Evolutionary conservation across 1,284 basidiomycete genomes (phyloP), one percentile per base, ranked within the genome.

Genomic region (Ustilago crameri): DNA sequence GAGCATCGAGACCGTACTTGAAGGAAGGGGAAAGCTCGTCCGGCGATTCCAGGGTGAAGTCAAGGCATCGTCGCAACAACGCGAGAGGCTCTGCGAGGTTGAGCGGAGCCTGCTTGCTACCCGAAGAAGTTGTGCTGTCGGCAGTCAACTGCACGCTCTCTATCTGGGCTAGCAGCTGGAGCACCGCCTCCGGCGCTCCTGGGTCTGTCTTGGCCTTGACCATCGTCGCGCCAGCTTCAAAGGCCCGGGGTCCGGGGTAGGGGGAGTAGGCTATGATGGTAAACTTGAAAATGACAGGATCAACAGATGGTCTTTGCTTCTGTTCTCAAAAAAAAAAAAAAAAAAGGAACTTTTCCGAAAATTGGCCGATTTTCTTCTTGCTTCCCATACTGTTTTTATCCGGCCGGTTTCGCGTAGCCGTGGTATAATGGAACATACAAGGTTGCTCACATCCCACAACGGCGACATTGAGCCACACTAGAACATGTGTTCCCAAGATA

Each of bases 191-290:
- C 2, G 69, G 69, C 8, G 64, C 69, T 8, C 20, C 55, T n/a
- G 59, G 69, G 52, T 72, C 64, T 17, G 69, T 67, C 42, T 63
- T 67, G 51, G 64, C 69, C 47, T 72, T 72, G 58, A 62, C 68
- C 68, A 71, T 71, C 9, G 24, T 51, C n/a, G 2, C 18, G 20
- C 41, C 15, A 15, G 20, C 18, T 14, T 23, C 5, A 10, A 22
- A 42, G 3, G 23, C 9, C 9, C 22, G 7, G 17, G 7, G 20
- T 23, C 23, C 12, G 12, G 5, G 22, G 22, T 22, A 20, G 37
- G 14, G 26, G 24, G 24, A 15, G 32, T 27, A 41, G 43, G 17
- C 37, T 42, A 56, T 22, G 63, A 15, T 37, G 42, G 23, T 40
- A 22, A 23, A 18, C 3, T 18, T 42, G 18, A 23, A 23, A 18